Evolutionary conservation across 2,329 filamentous ascomycete genomes (phyloP).

Genomic region (Paracoccidioides brasiliensis): DNA sequence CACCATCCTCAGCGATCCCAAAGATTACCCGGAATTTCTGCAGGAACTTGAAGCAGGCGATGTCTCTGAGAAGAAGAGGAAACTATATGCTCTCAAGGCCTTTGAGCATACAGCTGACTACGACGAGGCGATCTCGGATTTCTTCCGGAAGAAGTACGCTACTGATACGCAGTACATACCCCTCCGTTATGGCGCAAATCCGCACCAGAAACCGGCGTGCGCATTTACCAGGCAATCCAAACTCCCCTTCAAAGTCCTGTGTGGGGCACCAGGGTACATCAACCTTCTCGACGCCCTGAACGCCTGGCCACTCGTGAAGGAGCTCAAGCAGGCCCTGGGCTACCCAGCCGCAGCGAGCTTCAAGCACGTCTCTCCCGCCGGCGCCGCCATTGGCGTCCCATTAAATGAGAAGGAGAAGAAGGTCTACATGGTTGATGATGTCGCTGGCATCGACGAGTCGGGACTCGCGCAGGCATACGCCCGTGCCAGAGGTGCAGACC

Average conservation of each 20-base stretch:
- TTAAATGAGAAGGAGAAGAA: conserved; percentile 80
- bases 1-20: conserved; percentile 87
- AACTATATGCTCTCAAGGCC: conserved; percentile 87
- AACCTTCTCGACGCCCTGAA: conserved; percentile 95
- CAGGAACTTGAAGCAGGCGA: conserved; percentile 77
- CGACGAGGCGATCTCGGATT: conserved; percentile 84
- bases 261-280: conserved; percentile 87
- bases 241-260: conserved; percentile 88
- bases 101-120: conserved; percentile 98
- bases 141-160: conserved; percentile 96
- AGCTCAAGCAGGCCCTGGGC: conserved; percentile 77
- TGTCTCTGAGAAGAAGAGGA: conserved; percentile 71
- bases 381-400: conserved; percentile 83
- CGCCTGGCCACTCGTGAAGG: conserved; percentile 92
- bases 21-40: conserved; percentile 88
- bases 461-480: conserved; percentile 88
- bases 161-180: conserved; percentile 73
- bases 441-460: conserved; percentile 75
- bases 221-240: conserved; percentile 61
- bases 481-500: conserved; percentile 85
- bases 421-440: conserved; percentile 97
- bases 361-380: conserved; percentile 97
- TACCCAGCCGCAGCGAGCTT: conserved; percentile 90
- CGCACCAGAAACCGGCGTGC: conserved; percentile 92
- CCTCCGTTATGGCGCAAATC: conserved; percentile 91